Conservation (phyloP, 805 yeast species). For the Myxozyma neotropica region DNA sequence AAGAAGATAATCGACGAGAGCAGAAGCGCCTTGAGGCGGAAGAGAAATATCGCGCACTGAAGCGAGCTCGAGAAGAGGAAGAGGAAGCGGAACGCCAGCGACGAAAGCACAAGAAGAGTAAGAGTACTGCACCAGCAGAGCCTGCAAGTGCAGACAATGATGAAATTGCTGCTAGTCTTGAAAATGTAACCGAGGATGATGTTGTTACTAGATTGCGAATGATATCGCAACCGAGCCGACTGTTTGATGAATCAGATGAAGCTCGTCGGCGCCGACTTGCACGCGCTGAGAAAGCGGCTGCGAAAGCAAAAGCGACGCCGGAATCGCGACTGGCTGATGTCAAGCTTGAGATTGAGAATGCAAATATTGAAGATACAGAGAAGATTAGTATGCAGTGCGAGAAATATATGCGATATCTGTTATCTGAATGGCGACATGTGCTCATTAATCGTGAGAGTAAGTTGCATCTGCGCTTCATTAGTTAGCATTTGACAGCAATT, state of each 20-base stretch:
- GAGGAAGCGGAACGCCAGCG: conserved; percentile 33
- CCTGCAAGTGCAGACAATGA: neutral
- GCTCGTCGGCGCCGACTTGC: conserved; percentile 33
- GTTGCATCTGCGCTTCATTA: neutral
- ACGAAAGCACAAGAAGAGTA: conserved; percentile 23
- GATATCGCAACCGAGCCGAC: conserved; percentile 36
- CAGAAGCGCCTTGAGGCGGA: conserved; percentile 34
- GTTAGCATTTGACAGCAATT: neutral
- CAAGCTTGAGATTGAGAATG: conserved; percentile 36
- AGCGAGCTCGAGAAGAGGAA: conserved; percentile 35
- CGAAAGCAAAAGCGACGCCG: conserved; percentile 20
- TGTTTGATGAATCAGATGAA: conserved; percentile 37
- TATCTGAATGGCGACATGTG: conserved; percentile 50
- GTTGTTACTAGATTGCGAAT: conserved; percentile 37
- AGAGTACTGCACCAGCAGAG: neutral
- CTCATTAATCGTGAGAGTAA: conserved; percentile 44
- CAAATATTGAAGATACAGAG: conserved; percentile 44
- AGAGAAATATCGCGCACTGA: conserved; percentile 33
- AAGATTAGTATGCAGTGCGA: conserved; percentile 50
- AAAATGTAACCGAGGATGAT: conserved; percentile 36
- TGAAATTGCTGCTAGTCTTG: neutral
- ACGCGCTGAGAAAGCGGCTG: conserved; percentile 33
- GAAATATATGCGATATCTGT: conserved; percentile 50
- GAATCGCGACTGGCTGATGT: conserved; percentile 40
- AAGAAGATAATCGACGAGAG: conserved; percentile 34